These are phyloP conservation scores for Quercus alba DNA, from an alignment of 306 rosid genomes.

Conservation along the genomic window DNA sequence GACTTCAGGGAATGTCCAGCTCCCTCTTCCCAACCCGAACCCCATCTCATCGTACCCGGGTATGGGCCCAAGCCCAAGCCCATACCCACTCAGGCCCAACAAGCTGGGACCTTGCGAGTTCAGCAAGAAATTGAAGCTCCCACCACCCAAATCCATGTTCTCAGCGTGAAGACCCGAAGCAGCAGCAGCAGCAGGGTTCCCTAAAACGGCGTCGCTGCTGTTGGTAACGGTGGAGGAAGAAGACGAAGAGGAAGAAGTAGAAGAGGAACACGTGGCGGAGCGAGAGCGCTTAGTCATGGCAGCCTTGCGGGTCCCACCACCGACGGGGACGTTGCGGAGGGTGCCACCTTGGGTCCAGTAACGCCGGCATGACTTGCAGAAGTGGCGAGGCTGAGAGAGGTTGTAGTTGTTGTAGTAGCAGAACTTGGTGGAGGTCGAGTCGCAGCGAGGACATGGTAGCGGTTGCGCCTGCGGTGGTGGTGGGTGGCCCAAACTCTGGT, in stretches of 20 bases:
- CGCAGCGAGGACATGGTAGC: constrained; percentile 53
- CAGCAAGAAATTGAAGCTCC: constrained; percentile 24
- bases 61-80: constrained; percentile 20
- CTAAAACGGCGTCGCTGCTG: neutral
- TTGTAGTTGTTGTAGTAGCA: constrained; percentile 67
- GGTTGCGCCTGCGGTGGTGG: constrained; percentile 31
- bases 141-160: neutral
- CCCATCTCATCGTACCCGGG: constrained; percentile 35
- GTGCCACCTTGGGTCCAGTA: constrained; percentile 61
- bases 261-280: constrained; percentile 11
- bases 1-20: constrained; percentile 27
- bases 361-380: constrained; percentile 55
- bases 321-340: constrained; percentile 53
- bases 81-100: constrained; percentile 36
- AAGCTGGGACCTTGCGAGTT: constrained; percentile 23
- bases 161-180: neutral
- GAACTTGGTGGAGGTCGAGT: constrained; percentile 49
- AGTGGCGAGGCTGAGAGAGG: constrained; percentile 59
- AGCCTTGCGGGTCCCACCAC: constrained; percentile 51
- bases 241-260: neutral
- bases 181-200: neutral
- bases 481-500: constrained; percentile 19
- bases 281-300: constrained; percentile 35
- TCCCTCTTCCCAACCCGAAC: constrained; percentile 27
- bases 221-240: constrained; percentile 21